A percentile compares a stretch with the other conserved stretches of the same genome.
Evolutionary conservation across 2,329 filamentous ascomycete species (phyloP).

Genomic region (Penicillium griseofulvum): DNA sequence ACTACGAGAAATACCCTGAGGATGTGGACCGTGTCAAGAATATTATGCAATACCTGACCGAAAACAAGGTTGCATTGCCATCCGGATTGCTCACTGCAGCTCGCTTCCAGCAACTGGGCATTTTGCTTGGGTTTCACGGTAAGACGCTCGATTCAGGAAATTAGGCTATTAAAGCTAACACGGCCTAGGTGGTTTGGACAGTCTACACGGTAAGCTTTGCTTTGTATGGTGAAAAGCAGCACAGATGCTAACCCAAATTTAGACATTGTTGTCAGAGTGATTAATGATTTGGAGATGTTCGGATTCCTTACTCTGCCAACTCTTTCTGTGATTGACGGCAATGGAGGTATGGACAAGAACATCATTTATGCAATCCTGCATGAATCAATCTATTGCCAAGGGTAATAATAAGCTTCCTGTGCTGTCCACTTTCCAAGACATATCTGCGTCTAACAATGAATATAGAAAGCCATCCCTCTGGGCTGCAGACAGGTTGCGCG

Average conservation of each 20-base stretch:
- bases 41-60: conserved; percentile 63
- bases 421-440: neutral
- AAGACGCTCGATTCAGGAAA: conserved; percentile 15
- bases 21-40: conserved; percentile 67
- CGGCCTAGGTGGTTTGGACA: conserved; percentile 62
- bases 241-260: conserved; percentile 2
- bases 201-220: conserved; percentile 58
- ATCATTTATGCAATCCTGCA: conserved; percentile 85
- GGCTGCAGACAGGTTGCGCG: conserved; percentile 59
- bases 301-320: conserved; percentile 72
- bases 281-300: conserved; percentile 71
- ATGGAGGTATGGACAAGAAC: conserved; percentile 68
- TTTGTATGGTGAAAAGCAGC: neutral
- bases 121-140: conserved; percentile 74
- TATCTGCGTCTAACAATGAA: conserved; percentile 26
- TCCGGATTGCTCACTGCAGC: conserved; percentile 68
- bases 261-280: conserved; percentile 67
- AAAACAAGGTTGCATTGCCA: conserved; percentile 64
- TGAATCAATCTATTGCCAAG: conserved; percentile 81
- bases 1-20: conserved; percentile 82
- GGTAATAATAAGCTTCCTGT: conserved; percentile 35
- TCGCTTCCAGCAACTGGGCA: conserved; percentile 73
- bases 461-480: conserved; percentile 63
- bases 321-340: conserved; percentile 65
- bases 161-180: conserved; percentile 11